A percentile compares a stretch with the other conserved stretches of the same genome.
Evolutionary conservation across 768 basidiomycete genomes (phyloP).

Genomic region (Kondoa malvinella): DNA sequence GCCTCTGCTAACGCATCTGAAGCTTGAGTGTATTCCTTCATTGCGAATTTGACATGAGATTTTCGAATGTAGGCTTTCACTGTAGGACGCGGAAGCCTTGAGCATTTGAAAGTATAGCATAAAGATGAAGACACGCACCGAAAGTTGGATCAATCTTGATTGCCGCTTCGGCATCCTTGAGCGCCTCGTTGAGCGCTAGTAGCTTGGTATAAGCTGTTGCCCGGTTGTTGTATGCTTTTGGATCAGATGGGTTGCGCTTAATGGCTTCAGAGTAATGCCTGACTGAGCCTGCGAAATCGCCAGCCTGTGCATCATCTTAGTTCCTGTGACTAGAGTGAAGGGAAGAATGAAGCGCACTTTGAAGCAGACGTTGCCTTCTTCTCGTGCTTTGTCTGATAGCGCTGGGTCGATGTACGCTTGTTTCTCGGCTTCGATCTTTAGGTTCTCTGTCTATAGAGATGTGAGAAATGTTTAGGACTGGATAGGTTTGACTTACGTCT

Average conservation of each 20-base stretch:
- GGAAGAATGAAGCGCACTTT: constrained; percentile 38
- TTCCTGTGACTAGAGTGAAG: neutral
- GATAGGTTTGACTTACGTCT: constrained; percentile 29
- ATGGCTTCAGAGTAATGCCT: constrained; percentile 88
- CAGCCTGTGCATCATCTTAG: constrained; percentile 32
- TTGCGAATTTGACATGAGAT: constrained; percentile 59
- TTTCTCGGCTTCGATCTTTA: constrained; percentile 57
- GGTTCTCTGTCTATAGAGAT: constrained; percentile 44
- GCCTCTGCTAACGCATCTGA: constrained; percentile 63
- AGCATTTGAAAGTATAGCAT: neutral
- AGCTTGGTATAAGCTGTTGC: constrained; percentile 97
- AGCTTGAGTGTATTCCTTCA: constrained; percentile 82
- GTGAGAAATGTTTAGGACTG: neutral
- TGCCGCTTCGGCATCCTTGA: constrained; percentile 87
- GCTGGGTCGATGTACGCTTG: constrained; percentile 74
- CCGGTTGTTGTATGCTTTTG: constrained; percentile 90
- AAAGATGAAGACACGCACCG: constrained; percentile 36
- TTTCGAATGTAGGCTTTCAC: constrained; percentile 86
- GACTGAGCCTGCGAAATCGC: constrained; percentile 79
- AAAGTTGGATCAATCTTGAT: constrained; percentile 79
- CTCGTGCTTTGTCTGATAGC: constrained; percentile 61
- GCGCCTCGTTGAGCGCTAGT: constrained; percentile 75
- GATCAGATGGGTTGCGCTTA: constrained; percentile 79
- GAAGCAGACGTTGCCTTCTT: constrained; percentile 83
- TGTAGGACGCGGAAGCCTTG: neutral